Evolutionary conservation across 1,284 basidiomycete species (phyloP), one percentile per base, ranked within the genome.

Genomic region (Leucoagaricus sp.): DNA sequence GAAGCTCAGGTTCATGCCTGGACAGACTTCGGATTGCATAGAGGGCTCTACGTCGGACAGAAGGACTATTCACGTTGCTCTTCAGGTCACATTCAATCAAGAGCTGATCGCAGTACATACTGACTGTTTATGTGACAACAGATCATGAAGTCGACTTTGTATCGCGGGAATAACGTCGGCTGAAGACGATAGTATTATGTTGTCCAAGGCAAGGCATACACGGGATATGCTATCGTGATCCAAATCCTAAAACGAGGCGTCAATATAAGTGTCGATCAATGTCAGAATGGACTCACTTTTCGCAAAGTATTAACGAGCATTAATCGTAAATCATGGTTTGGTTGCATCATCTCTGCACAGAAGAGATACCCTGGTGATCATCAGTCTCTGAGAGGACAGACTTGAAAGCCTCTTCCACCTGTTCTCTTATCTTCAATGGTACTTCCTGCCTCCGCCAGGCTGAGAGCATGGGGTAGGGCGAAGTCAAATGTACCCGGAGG

Each of bases 231-330:
- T 71, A 2, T 73, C 58, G 58, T 81, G 81, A 67, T 89, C 86
- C 33, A 93, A 65, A 66, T 92, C 87, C 90, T 50, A 28, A 10
- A 49, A n/a, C 33, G 59, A 4, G n/a, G n/a, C n/a, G n/a, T n/a
- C n/a, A n/a, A 49, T 36, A 55, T 58, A 8, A 49, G 56, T 23
- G 6, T 33, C 10, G 29, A 13, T 21, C 45, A 49, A 21, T 52
- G 25, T 28, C 29, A 29, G 23, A 19, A 29, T 31, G 19, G 42
- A 45, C 58, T 47, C 62, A 85, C 89, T 78, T 92, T 92, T 59
- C 89, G 84, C 38, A 91, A 65, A 1, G 90, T 91, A 61, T 93
- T 93, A 44, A 93, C 84, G 12, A 93, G 75, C 89, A 93, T 90
- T n/a, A 93, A 74, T 58, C 83, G 80, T 26, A 92, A 74, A 60